These are phyloP conservation scores for Hypomyces rosellus DNA, from an alignment of 2,329 filamentous ascomycete genomes.

Conservation along the genomic window DNA sequence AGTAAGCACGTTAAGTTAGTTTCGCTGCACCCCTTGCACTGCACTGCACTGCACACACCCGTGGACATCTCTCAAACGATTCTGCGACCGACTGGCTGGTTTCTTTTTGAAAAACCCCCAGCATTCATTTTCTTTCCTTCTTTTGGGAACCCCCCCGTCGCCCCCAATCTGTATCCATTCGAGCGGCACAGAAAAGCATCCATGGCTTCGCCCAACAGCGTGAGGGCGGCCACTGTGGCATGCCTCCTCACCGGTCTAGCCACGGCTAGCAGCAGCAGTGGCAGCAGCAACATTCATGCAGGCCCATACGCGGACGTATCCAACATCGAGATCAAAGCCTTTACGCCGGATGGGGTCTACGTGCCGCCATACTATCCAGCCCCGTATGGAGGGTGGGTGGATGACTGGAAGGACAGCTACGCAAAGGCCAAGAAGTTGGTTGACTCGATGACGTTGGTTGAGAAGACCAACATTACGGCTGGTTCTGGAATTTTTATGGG, in stretches of 20 bases:
- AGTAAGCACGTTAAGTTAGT: too few relatives aligned
- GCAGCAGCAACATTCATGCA: not conserved
- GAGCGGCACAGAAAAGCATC: not conserved
- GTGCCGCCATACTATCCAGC: conserved; percentile 61
- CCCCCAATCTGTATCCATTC: not conserved
- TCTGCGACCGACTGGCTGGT: too few relatives aligned
- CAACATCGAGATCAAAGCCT: too few relatives aligned
- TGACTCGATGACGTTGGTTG: conserved; percentile 69
- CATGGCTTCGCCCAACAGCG: not conserved
- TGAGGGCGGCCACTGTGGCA: conserved; percentile 6
- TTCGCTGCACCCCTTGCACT: too few relatives aligned
- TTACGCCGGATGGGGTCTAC: conserved; percentile 24
- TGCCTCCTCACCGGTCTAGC: conserved; percentile 5
- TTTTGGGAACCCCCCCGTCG: not conserved
- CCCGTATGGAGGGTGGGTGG: conserved; percentile 64
- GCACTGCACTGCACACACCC: too few relatives aligned
- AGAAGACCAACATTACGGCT: conserved; percentile 72
- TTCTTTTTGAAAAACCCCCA: too few relatives aligned
- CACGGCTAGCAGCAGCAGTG: not conserved
- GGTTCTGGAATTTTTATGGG: conserved; percentile 69
- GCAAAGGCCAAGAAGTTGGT: conserved; percentile 62
- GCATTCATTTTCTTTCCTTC: not conserved
- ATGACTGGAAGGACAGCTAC: conserved; percentile 65
- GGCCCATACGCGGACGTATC: too few relatives aligned
- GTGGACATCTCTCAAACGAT: too few relatives aligned